A percentile compares a stretch with the other conserved stretches of the same genome.
These are phyloP conservation scores for Gliomastix tumulicola DNA, from an alignment of 2,329 filamentous ascomycete species.

Conservation along the genomic window DNA sequence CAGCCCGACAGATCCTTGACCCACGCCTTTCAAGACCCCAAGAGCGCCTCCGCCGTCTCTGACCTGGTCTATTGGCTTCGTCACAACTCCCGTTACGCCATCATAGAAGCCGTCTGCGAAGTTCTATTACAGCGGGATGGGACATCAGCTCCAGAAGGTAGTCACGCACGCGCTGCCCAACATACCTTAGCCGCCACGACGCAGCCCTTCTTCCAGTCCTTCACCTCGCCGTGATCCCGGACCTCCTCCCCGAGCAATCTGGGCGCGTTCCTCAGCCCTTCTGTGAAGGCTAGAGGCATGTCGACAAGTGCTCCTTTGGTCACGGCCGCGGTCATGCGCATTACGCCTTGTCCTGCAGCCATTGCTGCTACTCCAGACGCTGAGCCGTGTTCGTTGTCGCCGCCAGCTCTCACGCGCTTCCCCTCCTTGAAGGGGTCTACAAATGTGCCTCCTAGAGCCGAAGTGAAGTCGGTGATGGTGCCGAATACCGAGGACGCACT, in stretches of 20 bases:
- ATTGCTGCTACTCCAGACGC: not conserved
- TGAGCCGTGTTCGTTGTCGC: not conserved
- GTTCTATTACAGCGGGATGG: too few relatives aligned
- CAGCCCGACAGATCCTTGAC: too few relatives aligned
- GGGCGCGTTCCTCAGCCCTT: slow-evolving; percentile 2
- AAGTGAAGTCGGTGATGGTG: not conserved
- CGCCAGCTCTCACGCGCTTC: not conserved
- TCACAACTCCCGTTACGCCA: too few relatives aligned
- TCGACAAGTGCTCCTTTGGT: not conserved
- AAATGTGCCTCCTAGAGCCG: not conserved
- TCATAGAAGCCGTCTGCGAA: too few relatives aligned
- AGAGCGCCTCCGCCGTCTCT: too few relatives aligned
- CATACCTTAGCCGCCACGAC: slow-evolving; percentile 1
- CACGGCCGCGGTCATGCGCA: too few relatives aligned
- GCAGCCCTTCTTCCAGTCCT: slow-evolving; percentile 5
- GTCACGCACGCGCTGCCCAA: too few relatives aligned
- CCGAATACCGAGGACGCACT: slow-evolving; percentile 10
- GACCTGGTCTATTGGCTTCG: too few relatives aligned
- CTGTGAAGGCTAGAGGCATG: slow-evolving; percentile 4
- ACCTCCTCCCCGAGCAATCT: slow-evolving; percentile 3
- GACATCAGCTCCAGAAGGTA: too few relatives aligned
- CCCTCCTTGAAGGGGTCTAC: not conserved
- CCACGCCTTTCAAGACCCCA: too few relatives aligned
- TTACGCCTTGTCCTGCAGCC: not conserved
- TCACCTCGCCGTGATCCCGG: slow-evolving; percentile 1